Percentiles rank a stretch among this genome's conserved stretches.
Conservation (phyloP, 1,139 yeast species). For the Sugiyamaella novakii region DNA sequence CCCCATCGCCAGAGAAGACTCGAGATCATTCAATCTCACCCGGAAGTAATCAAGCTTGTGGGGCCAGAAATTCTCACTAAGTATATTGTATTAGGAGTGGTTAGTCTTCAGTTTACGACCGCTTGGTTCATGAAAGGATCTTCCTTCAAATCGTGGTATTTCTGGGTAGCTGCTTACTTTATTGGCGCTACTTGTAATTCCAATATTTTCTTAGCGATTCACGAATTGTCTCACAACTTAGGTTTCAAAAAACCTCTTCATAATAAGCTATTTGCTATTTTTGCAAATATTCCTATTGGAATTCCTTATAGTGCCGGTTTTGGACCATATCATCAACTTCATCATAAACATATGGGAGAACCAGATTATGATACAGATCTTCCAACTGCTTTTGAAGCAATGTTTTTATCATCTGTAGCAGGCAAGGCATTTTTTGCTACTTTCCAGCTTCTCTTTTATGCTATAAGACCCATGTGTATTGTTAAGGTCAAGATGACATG, state of each 20-base stretch:
- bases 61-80: constrained; percentile 89
- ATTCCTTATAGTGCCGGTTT: constrained; percentile 89
- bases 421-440: constrained; percentile 93
- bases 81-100: constrained; percentile 68
- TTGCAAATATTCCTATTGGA: constrained; percentile 84
- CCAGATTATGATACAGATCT: constrained; percentile 81
- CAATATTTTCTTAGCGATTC: constrained; percentile 82
- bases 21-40: constrained; percentile 70
- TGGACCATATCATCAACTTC: constrained; percentile 88
- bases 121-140: constrained; percentile 65
- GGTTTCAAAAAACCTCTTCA: constrained; percentile 79
- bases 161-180: constrained; percentile 65
- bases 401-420: constrained; percentile 68
- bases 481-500: constrained; percentile 73
- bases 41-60: constrained; percentile 75
- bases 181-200: constrained; percentile 88
- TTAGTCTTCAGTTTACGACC: constrained; percentile 59
- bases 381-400: constrained; percentile 78
- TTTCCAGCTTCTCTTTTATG: constrained; percentile 85
- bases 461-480: constrained; percentile 84
- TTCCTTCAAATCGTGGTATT: constrained; percentile 55
- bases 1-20: constrained; percentile 80
- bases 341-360: constrained; percentile 91
- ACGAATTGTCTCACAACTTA: constrained; percentile 82
- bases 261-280: constrained; percentile 75